Percentiles rank a stretch among this genome's conserved stretches.
Conservation (phyloP, 2,329 filamentous ascomycete species). For the Aureobasidium sp. region DNA sequence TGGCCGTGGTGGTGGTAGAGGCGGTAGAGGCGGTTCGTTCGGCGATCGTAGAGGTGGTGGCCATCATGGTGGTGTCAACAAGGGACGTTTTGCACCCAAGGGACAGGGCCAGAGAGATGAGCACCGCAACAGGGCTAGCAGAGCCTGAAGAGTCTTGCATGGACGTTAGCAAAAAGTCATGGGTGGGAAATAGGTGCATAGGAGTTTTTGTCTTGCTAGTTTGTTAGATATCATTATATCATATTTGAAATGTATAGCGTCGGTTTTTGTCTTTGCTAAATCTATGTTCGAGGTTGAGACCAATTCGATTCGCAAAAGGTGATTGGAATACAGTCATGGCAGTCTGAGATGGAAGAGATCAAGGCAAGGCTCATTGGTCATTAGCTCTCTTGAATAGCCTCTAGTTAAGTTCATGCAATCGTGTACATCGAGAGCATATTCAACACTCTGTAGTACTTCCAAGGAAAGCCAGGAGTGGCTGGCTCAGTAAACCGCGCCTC, state of each 20-base stretch:
- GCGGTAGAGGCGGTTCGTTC: background rate
- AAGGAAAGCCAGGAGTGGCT: no score
- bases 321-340: no score
- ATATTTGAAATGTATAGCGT: background rate
- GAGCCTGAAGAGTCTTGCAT: background rate
- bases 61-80: background rate
- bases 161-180: background rate
- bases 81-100: slow-evolving; percentile 1
- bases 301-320: no score
- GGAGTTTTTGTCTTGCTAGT: background rate
- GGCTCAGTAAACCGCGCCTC: no score
- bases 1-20: background rate
- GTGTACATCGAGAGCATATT: no score
- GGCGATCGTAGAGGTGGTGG: slow-evolving; percentile 4
- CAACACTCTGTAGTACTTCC: no score
- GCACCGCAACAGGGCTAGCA: background rate
- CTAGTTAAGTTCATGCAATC: no score
- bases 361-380: no score
- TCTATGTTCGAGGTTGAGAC: background rate
- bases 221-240: background rate
- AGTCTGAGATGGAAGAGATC: no score
- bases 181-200: background rate
- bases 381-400: no score
- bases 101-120: background rate
- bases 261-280: background rate